Base-by-base conservation (phyloP, 176 grass and related monocot genomes). In the Avena atlantica region DNA sequence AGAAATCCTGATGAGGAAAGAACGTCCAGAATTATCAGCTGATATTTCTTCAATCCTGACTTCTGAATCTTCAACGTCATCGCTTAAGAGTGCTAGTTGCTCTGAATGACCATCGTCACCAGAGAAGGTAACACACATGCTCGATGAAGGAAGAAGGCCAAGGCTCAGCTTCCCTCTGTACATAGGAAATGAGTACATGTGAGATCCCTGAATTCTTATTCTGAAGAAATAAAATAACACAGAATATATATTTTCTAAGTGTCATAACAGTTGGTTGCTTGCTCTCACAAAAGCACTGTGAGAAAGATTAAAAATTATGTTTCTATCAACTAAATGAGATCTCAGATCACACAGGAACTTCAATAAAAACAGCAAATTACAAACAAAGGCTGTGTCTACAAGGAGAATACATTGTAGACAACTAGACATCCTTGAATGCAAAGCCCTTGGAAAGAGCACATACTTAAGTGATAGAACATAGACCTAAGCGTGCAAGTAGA, bases 111-210 rank as follows among this genome's bases (percentile, higher is more conserved):
- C 94, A 85, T 94, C 90, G 87, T 99, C 97, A 81, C 89, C 90
- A 65, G 84, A 70, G 58, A 91, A 99, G 65, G 92, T 89, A 75
- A 99, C 81, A 29, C 42, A 50, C 88, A 99, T 87, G 81, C 86
- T 90, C 25, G 92, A 99, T 45, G 94, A 91, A 50, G 94, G 90
- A 19, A 93, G 75, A 78, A 96, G 85, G 76, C 60, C 90, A 80
- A 98, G 88, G 87, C 92, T 91, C 16, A 98, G 75, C 56, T 87
- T 91, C 71, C 94, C 97, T 90, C 94, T 98, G 89, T 78, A 55
- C 5, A 91, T 62, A 78, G 81, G 42, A 85, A 88, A 76, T 55
- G 58, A 79, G 58, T 44, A 49, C 27, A 77, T 59, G 69, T 83
- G 20, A 94, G 87, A 81, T 49, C 12, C 31, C 74, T 55, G 36